Evolutionary conservation across 2,329 filamentous ascomycete genomes (phyloP).

Genomic region (Fusarium nygamai): DNA sequence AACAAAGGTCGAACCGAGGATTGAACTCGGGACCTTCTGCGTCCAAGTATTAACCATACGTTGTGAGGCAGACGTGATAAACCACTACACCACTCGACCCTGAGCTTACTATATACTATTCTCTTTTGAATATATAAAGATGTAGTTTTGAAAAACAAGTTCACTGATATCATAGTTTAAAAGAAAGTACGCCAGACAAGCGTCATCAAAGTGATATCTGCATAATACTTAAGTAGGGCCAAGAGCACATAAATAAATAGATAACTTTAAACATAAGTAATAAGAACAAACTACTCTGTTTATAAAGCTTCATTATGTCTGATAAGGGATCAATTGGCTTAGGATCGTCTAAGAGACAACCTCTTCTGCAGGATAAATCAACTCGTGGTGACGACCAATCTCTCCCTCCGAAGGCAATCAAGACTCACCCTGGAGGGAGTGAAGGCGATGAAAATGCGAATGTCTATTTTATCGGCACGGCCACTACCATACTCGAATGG

Average conservation of each 20-base stretch:
- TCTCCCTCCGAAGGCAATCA: conserved; percentile 14
- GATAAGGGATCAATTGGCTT: conserved; percentile 17
- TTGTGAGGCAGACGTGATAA: conserved; percentile 9
- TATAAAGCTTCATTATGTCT: conserved; percentile 4
- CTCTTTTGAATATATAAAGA: not conserved
- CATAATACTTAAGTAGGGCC: not conserved
- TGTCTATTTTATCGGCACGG: conserved; percentile 65
- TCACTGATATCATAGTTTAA: not conserved
- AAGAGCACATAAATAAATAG: not conserved
- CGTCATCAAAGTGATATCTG: not conserved
- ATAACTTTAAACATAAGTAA: not conserved
- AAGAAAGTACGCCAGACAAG: conserved; percentile 2
- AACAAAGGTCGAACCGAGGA: not conserved
- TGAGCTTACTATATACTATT: fast-evolving
- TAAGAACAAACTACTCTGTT: not conserved
- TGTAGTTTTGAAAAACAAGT: too few species aligned
- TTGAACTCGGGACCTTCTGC: conserved; percentile 2
- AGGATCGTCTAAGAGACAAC: conserved; percentile 12
- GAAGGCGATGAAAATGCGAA: conserved; percentile 42
- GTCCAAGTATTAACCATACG: not conserved
- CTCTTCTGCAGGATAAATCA: conserved; percentile 18
- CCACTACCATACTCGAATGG: conserved; percentile 66
- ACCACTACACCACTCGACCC: conserved; percentile 15
- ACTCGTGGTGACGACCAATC: conserved; percentile 8
- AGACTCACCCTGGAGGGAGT: conserved; percentile 25